Percentiles rank a stretch among this genome's conserved stretches.
phyloP scores from a whole-genome alignment of 805 yeast species.

The Lipomyces spencermartinsiae region DNA sequence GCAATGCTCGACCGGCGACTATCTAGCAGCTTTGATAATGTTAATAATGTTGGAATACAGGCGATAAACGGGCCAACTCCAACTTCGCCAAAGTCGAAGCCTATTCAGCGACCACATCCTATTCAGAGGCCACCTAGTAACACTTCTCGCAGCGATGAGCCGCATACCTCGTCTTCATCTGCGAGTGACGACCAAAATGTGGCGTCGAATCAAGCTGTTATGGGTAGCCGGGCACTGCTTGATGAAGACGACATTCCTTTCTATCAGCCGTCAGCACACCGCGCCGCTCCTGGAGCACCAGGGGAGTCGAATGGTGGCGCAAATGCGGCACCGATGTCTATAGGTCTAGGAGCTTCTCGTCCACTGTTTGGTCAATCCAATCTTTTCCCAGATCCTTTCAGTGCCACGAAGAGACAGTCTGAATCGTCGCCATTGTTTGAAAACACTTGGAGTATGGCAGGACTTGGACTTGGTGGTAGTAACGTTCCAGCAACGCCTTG shows the following conservation, averaged over 20 bases:
- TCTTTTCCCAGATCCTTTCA: slow-evolving; percentile 28
- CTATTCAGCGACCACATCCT: slow-evolving; percentile 35
- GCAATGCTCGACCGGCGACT: slow-evolving; percentile 13
- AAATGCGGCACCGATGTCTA: slow-evolving; percentile 3
- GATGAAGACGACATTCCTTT: slow-evolving; percentile 27
- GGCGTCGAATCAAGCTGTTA: slow-evolving; percentile 17
- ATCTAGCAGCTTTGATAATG: slow-evolving; percentile 12
- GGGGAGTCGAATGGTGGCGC: slow-evolving; percentile 3
- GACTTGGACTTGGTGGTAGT: slow-evolving; percentile 21
- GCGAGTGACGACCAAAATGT: slow-evolving; percentile 10
- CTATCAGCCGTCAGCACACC: slow-evolving; percentile 29
- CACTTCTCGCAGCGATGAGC: slow-evolving; percentile 27
- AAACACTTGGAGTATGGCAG: slow-evolving; percentile 27
- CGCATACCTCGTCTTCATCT: slow-evolving; percentile 15
- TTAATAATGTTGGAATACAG: slow-evolving; percentile 10
- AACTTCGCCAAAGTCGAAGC: slow-evolving; percentile 22
- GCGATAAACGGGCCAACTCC: slow-evolving; percentile 18
- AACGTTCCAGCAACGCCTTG: slow-evolving; percentile 18
- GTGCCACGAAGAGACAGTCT: slow-evolving; percentile 6
- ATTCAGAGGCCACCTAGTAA: slow-evolving; percentile 33
- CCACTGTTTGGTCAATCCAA: slow-evolving; percentile 26
- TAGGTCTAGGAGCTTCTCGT: slow-evolving; percentile 3
- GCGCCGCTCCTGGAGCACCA: slow-evolving; percentile 9
- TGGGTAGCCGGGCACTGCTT: slow-evolving; percentile 32
- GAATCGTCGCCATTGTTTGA: slow-evolving; percentile 12